Base-by-base conservation (phyloP, 257 asterid genomes). In the Capsicum pubescens region DNA sequence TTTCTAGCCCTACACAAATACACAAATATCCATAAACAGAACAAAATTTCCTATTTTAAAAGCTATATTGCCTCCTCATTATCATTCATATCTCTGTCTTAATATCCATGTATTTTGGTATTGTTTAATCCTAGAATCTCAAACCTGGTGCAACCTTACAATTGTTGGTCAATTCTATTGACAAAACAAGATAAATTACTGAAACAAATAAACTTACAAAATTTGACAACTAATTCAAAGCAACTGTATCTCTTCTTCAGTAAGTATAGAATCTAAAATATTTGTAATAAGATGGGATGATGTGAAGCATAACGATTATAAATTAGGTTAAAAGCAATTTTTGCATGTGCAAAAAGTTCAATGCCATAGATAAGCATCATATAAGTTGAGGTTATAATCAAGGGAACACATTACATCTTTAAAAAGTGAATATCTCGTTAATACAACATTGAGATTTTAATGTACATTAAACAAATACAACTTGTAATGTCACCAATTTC, bases 321-420 rank as follows among this genome's bases (percentile, higher is more conserved):
- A 94, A 86, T 83, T 91, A 91, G 70, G 99, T 95, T 26, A 95
- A 91, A 11, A 95, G 89, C 89, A 94, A 84, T 87, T 94, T 98
- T 97, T 95, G 97, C 86, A 83, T 19, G 36, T 11, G 3, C 13
- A 84, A 48, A 79, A 69, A 77, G 66, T 74, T 59, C 3, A 15
- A 55, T 12, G 35, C 58, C 64, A 54, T 2, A 7, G 16, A 17
- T 32, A 48, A 71, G 60, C 44, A 17, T 1, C 19, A 17, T 6
- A 67, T 70, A 26, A 71, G 10, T 10, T 3, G 70, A 7, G 60
- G 26, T 6, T 3, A 52, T 77, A 67, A 52, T 19, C 68, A 9
- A 0, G 32, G 1, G 32, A 26, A 26, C 32, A 26, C 32, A 26
- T 26, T 26, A 26, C 32, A 26, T 26, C 32, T 26, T 26, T 0